phyloP scores from a whole-genome alignment of 768 basidiomycete species.

The Tulasnella sp. region DNA sequence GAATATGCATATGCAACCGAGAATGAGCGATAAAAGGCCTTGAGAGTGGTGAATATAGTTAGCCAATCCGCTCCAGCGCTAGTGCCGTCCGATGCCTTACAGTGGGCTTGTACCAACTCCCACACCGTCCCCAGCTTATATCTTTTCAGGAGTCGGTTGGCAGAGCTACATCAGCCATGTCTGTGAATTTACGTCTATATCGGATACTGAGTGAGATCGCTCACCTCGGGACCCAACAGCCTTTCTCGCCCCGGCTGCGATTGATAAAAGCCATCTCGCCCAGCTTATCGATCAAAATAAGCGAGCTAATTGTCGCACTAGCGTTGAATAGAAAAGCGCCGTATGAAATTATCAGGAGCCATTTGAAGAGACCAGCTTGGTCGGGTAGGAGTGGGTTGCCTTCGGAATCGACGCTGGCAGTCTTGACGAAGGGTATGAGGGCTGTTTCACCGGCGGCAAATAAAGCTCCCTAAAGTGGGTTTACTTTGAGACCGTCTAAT shows the following conservation, averaged over 20 bases:
- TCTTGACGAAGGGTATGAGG: conserved; percentile 14
- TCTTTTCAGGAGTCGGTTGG: background rate
- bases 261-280: conserved; percentile 16
- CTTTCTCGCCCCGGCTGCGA: background rate
- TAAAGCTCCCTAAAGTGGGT: background rate
- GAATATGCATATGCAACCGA: background rate
- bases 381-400: background rate
- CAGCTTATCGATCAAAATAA: conserved; percentile 8
- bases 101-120: background rate
- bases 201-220: background rate
- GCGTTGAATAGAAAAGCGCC: conserved; percentile 8
- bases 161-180: background rate
- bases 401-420: background rate
- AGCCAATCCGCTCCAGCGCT: too few relatives aligned
- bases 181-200: background rate
- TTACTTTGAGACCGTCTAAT: background rate
- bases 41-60: background rate
- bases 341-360: conserved; percentile 14
- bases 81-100: background rate
- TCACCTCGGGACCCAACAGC: background rate
- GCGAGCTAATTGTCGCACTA: conserved; percentile 7
- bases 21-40: background rate
- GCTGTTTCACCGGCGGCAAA: conserved; percentile 9
- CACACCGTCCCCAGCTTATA: background rate
- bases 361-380: conserved; percentile 5